Conservation (phyloP, 2,329 filamentous ascomycete species). For the Scolecobasidium constrictum region DNA sequence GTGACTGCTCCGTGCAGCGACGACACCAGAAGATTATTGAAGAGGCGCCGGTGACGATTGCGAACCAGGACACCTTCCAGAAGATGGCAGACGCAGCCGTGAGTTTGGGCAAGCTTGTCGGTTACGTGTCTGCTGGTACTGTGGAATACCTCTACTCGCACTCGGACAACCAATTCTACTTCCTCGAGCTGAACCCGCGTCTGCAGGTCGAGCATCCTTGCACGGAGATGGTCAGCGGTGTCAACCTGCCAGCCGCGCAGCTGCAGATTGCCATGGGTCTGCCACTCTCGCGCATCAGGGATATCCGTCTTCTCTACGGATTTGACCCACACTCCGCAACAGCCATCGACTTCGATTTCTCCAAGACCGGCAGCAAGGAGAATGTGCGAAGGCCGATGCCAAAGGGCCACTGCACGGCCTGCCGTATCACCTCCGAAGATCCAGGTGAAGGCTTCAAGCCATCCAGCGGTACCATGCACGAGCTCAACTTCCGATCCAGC, state of each 20-base stretch:
- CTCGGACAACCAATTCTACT: slow-evolving; percentile 97
- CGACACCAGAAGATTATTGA: slow-evolving; percentile 99
- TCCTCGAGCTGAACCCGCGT: slow-evolving; percentile 96
- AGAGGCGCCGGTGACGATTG: slow-evolving; percentile 95
- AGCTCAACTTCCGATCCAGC: slow-evolving; percentile 96
- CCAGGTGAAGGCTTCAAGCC: slow-evolving; percentile 99
- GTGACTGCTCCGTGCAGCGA: slow-evolving; percentile 97
- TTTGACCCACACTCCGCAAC: slow-evolving; percentile 79
- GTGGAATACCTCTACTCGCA: slow-evolving; percentile 99
- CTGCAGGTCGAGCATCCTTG: slow-evolving; percentile 99
- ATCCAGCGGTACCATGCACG: slow-evolving; percentile 97
- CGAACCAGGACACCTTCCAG: slow-evolving; percentile 78
- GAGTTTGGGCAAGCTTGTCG: slow-evolving; percentile 83
- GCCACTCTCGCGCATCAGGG: slow-evolving; percentile 85
- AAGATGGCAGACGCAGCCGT: slow-evolving; percentile 96
- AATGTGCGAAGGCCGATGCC: slow-evolving; percentile 82
- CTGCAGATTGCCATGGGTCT: slow-evolving; percentile 99
- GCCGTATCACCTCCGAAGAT: slow-evolving; percentile 98
- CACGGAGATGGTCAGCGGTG: slow-evolving; percentile 97
- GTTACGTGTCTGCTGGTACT: slow-evolving; percentile 96
- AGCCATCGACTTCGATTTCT: slow-evolving; percentile 95
- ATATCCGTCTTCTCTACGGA: slow-evolving; percentile 93
- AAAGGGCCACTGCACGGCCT: slow-evolving; percentile 95
- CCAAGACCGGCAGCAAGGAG: slow-evolving; percentile 68
- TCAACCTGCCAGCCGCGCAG: slow-evolving; percentile 93